Conservation (phyloP, 352 stramenopile species). For the Thraustotheca clavata region DNA sequence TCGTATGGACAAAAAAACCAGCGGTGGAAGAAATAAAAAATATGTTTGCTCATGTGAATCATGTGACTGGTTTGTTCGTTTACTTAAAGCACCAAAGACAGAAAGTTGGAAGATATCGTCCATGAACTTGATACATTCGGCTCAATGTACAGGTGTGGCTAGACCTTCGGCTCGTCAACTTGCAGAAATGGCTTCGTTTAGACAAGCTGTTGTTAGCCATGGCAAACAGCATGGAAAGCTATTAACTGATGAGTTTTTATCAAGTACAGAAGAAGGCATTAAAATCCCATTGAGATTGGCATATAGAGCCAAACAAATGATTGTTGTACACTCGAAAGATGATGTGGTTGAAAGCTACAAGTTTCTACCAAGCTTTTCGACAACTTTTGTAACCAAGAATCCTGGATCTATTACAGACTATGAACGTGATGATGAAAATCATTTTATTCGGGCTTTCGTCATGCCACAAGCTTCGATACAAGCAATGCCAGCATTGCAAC, state of each 20-base stretch:
- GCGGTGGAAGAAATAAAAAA: slow-evolving; percentile 78
- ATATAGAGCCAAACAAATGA: slow-evolving; percentile 54
- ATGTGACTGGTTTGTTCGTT: slow-evolving; percentile 70
- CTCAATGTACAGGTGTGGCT: slow-evolving; percentile 44
- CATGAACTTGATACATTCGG: slow-evolving; percentile 77
- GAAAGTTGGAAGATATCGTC: slow-evolving; percentile 85
- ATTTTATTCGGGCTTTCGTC: slow-evolving; percentile 64
- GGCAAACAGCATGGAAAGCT: slow-evolving; percentile 68
- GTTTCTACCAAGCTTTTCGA: slow-evolving; percentile 62
- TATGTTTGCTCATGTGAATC: slow-evolving; percentile 69
- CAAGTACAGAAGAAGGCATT: slow-evolving; percentile 53
- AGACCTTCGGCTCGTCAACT: slow-evolving; percentile 71
- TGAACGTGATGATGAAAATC: slow-evolving; percentile 46
- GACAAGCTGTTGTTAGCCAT: slow-evolving; percentile 63
- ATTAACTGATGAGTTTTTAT: slow-evolving; percentile 68
- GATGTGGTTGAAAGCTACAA: slow-evolving; percentile 78
- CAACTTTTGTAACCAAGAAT: slow-evolving; percentile 67
- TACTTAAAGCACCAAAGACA: slow-evolving; percentile 75
- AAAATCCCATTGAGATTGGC: slow-evolving; percentile 61
- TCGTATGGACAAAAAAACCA: slow-evolving; percentile 73
- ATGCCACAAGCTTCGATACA: slow-evolving; percentile 49
- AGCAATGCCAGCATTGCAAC: slow-evolving; percentile 44
- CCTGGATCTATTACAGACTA: slow-evolving; percentile 48
- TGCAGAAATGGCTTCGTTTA: slow-evolving; percentile 70
- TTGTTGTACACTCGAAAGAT: slow-evolving; percentile 58